Evolutionary conservation across 176 grass and related monocot species (phyloP).

Genomic region (Phragmites australis): DNA sequence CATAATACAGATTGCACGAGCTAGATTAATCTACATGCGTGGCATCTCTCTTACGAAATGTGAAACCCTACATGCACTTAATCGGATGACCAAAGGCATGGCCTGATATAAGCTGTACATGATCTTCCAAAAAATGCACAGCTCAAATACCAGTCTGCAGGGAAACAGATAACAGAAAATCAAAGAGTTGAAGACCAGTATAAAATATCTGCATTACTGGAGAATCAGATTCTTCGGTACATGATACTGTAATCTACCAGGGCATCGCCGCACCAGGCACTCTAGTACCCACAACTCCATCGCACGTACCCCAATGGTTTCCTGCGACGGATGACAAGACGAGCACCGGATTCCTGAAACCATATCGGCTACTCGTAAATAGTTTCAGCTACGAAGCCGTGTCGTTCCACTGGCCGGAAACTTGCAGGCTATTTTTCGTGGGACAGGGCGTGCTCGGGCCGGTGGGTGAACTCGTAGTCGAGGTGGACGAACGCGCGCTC

Average conservation of each 20-base stretch:
- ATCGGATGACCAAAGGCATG: not conserved
- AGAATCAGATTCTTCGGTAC: not conserved
- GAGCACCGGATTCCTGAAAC: slow-evolving; percentile 11
- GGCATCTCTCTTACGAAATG: not conserved
- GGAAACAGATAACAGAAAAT: not conserved
- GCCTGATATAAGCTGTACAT: not conserved
- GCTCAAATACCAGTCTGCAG: not conserved
- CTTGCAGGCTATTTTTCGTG: slow-evolving; percentile 53
- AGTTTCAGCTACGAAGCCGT: not conserved
- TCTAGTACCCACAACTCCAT: not conserved
- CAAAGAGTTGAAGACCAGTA: slow-evolving; percentile 1
- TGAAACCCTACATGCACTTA: not conserved
- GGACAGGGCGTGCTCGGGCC: slow-evolving; percentile 74
- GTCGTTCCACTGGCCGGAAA: not conserved
- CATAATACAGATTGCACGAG: no score
- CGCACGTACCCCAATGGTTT: slow-evolving; percentile 38
- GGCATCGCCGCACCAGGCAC: not conserved
- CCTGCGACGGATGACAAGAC: slow-evolving; percentile 1
- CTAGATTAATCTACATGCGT: not conserved
- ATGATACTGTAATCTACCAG: not conserved
- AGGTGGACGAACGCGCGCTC: slow-evolving; percentile 98
- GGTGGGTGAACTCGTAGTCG: slow-evolving; percentile 92
- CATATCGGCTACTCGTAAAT: not conserved
- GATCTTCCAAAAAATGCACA: not conserved
- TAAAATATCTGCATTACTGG: not conserved